Conservation (phyloP, 75 land plant species). For the Picea glauca region DNA sequence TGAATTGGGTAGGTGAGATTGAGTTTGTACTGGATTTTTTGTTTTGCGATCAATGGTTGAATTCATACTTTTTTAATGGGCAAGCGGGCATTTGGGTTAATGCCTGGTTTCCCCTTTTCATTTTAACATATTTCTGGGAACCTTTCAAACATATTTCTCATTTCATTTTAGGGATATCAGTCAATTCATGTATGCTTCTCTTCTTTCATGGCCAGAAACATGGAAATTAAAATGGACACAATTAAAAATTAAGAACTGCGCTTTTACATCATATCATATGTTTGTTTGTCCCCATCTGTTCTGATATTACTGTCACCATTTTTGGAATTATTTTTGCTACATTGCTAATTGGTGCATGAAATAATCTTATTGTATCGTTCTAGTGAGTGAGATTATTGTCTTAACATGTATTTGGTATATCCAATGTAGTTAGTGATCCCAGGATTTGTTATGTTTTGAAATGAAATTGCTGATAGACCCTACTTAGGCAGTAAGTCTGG, state of each 20-base stretch:
- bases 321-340: background rate
- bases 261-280: background rate
- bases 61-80: too few species aligned
- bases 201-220: background rate
- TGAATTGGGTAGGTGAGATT: background rate
- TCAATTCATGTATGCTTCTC: background rate
- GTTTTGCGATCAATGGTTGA: background rate
- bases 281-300: background rate
- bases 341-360: background rate
- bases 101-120: background rate
- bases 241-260: background rate
- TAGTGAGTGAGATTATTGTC: background rate
- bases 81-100: too few species aligned
- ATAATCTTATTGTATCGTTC: background rate
- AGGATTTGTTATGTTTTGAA: background rate
- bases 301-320: background rate
- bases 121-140: background rate
- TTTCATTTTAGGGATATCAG: background rate
- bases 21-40: background rate
- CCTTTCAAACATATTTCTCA: background rate
- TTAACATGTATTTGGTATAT: background rate
- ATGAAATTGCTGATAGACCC: background rate
- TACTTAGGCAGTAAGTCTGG: background rate
- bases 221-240: background rate
- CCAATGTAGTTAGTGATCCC: background rate